Base-by-base conservation (phyloP, 2,329 filamentous ascomycete species). In the Aureobasidium lini region DNA sequence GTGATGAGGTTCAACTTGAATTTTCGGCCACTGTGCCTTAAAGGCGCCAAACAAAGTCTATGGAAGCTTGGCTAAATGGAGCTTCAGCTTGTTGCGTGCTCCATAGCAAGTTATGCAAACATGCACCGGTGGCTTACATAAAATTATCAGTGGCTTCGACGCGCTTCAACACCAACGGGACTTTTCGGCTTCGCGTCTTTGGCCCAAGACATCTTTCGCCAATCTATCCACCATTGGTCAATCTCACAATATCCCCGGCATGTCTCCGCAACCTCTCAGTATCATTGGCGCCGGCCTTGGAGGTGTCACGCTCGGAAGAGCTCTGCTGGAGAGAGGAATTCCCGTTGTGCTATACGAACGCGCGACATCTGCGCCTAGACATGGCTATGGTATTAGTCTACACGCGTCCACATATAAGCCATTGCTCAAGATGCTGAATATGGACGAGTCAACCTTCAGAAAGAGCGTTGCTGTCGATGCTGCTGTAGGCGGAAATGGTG, bases 231-330 rank as follows among this genome's bases (percentile, higher is more conserved):
- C 11, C 15, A 18, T 15, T 37, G 18, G 4, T 3, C 6, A 43
- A 32, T 34, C 28, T n/a, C 13, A 47, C 23, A n/a, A 29, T 13
- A n/a, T 2, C 11, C n/a, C 18, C 47, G 8, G 11, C 13, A 66
- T 67, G 66, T 29, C 65, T 34, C 62, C 47, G 73, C 71, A 61
- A 68, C 67, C 64, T 70, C 77, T 70, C 59, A 69, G 66, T 23
- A 73, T 79, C 40, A 64, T 79, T 47, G 77, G 77, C 10, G 76
- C 76, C 13, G 78, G 77, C 6, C 68, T 79, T 15, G 71, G 73
- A 11, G 77, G 77, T 5, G 69, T 79, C 10, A 72, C 72, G 0
- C 68, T 79, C 1, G 70, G 66, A 7, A 69, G 68, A 44, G 70
- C 66, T 60, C 68, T 77, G 6, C 66, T 65, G 9, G 62, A 68